A percentile compares a stretch with the other conserved stretches of the same genome.
These are phyloP conservation scores for Trametes versicolor DNA, from an alignment of 1,284 basidiomycete species.

Conservation along the genomic window DNA sequence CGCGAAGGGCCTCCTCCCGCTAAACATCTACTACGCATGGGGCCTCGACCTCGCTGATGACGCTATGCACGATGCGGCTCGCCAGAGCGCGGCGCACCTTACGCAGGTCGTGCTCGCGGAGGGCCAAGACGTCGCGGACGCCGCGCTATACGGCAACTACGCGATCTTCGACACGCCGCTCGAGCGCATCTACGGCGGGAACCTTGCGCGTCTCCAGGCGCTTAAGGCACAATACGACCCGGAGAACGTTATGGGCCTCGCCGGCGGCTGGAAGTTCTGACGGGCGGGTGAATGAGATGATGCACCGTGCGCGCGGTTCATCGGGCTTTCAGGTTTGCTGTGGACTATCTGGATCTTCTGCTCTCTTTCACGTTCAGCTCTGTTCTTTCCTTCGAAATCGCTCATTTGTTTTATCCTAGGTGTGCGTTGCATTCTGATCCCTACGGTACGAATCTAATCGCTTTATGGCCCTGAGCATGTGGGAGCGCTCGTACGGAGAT, in stretches of 20 bases:
- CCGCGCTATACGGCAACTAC: slow-evolving; percentile 62
- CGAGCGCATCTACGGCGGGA: slow-evolving; percentile 57
- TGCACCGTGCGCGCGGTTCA: not conserved
- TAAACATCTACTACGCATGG: slow-evolving; percentile 63
- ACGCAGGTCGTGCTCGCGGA: slow-evolving; percentile 49
- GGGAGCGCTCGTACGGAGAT: no score
- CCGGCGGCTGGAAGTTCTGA: slow-evolving; percentile 59
- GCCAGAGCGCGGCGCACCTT: slow-evolving; percentile 50
- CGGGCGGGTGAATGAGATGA: not conserved
- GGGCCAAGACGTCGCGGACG: slow-evolving; percentile 53
- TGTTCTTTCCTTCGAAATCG: no score
- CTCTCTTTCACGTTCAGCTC: not conserved
- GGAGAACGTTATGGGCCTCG: slow-evolving; percentile 61
- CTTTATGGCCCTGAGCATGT: no score
- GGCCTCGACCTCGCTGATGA: slow-evolving; percentile 45
- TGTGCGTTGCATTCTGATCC: no score
- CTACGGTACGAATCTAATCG: no score
- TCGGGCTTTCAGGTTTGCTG: not conserved
- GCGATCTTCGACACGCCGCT: slow-evolving; percentile 58
- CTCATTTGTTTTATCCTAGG: no score
- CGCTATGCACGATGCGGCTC: slow-evolving; percentile 50
- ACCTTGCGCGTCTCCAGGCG: slow-evolving; percentile 49
- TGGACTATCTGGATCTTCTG: not conserved
- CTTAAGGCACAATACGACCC: slow-evolving; percentile 59
- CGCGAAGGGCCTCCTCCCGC: slow-evolving; percentile 49